Conservation (phyloP, 2,329 filamentous ascomycete species). For the Thielaviopsis ethacetica region DNA sequence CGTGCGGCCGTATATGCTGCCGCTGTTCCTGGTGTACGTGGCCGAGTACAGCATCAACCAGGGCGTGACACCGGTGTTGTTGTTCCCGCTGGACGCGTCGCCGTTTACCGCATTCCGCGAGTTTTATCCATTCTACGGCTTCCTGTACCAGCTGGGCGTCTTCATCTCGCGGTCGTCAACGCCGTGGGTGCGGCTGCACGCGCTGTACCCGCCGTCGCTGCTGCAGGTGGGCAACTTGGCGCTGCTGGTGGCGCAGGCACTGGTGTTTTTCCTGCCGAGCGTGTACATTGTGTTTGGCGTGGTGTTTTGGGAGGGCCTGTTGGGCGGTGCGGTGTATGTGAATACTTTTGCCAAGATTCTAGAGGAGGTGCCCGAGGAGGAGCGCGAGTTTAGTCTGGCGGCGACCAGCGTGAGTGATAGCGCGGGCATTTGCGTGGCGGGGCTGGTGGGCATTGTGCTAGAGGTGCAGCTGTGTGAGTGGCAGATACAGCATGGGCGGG, state of each 20-base stretch:
- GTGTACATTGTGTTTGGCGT: slow-evolving; percentile 76
- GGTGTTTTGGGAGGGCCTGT: slow-evolving; percentile 84
- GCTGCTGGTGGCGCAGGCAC: slow-evolving; percentile 57
- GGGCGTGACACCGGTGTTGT: slow-evolving; percentile 73
- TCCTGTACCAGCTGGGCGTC: slow-evolving; percentile 88
- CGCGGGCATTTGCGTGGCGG: slow-evolving; percentile 75
- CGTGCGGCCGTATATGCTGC: slow-evolving; percentile 73
- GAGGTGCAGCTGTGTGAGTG: slow-evolving; percentile 71
- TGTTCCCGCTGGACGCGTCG: slow-evolving; percentile 62
- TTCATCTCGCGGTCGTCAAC: slow-evolving; percentile 88
- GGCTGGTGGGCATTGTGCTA: slow-evolving; percentile 65
- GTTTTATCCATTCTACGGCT: slow-evolving; percentile 90
- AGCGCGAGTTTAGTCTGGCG: slow-evolving; percentile 80
- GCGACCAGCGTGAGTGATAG: slow-evolving; percentile 89
- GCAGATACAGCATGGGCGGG: slow-evolving; percentile 66
- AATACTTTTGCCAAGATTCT: slow-evolving; percentile 92
- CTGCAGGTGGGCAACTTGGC: slow-evolving; percentile 67
- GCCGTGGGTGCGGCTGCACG: slow-evolving; percentile 67
- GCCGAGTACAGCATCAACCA: slow-evolving; percentile 95
- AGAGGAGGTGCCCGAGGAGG: slow-evolving; percentile 57
- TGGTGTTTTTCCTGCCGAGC: slow-evolving; percentile 66
- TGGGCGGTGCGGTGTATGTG: slow-evolving; percentile 87
- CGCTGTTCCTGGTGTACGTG: slow-evolving; percentile 79
- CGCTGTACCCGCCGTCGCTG: slow-evolving; percentile 65
- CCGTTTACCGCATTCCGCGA: slow-evolving; percentile 70